Percentiles rank a stretch among this genome's conserved stretches.
phyloP scores from a whole-genome alignment of 768 basidiomycete species.

The Mycena vitilis region DNA sequence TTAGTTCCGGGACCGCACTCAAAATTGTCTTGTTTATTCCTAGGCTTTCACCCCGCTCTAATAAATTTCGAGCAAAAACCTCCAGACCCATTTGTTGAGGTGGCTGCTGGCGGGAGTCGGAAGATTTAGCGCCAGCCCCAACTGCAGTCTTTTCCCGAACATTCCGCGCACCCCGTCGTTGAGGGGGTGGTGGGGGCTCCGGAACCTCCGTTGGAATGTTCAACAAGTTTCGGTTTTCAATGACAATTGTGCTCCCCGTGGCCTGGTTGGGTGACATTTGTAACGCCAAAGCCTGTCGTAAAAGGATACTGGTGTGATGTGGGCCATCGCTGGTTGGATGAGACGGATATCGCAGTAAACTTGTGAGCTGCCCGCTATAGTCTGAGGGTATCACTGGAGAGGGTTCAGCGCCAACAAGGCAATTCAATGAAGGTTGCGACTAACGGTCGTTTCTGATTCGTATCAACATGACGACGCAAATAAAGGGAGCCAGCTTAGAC shows the following conservation, averaged over 20 bases:
- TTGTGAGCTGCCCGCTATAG: constrained; percentile 87
- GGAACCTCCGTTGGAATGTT: constrained; percentile 78
- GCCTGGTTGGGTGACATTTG: constrained; percentile 79
- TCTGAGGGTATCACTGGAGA: constrained; percentile 84
- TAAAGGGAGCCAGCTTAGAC: constrained; percentile 82
- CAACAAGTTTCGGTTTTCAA: constrained; percentile 86
- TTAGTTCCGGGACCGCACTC: constrained; percentile 83
- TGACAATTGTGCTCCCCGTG: constrained; percentile 79
- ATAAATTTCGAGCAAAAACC: constrained; percentile 74
- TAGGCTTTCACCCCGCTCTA: constrained; percentile 82
- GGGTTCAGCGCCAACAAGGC: constrained; percentile 19
- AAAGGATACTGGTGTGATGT: constrained; percentile 74
- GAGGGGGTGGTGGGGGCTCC: constrained; percentile 52
- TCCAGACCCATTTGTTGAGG: constrained; percentile 68
- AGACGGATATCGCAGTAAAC: constrained; percentile 87
- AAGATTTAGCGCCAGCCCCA: constrained; percentile 32
- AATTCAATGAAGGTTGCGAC: constrained; percentile 42
- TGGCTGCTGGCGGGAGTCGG: constrained; percentile 55
- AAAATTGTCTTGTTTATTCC: constrained; percentile 88
- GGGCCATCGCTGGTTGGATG: constrained; percentile 55
- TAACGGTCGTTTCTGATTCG: constrained; percentile 90
- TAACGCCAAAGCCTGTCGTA: constrained; percentile 86
- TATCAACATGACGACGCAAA: constrained; percentile 95
- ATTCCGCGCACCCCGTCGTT: constrained; percentile 50
- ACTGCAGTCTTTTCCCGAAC: constrained; percentile 45